These are phyloP conservation scores for Calonectria montana DNA, from an alignment of 2,329 filamentous ascomycete genomes.

Conservation along the genomic window DNA sequence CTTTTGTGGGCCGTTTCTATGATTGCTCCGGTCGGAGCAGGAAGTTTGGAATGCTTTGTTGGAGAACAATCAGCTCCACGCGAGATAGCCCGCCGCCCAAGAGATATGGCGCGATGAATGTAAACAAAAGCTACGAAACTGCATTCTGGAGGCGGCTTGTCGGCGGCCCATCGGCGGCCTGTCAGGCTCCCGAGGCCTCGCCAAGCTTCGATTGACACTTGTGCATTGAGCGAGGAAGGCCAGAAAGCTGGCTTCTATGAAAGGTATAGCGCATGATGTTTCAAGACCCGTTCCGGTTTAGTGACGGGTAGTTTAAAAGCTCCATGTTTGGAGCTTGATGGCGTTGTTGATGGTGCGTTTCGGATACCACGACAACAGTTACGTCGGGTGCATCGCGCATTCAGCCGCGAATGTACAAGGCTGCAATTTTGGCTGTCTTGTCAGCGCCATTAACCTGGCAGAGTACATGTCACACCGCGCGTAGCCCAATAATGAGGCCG, in stretches of 20 bases:
- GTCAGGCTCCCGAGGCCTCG: not conserved
- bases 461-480: not conserved
- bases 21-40: not conserved
- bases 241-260: not conserved
- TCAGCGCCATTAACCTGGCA: not conserved
- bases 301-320: not conserved
- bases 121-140: not conserved
- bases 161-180: not conserved
- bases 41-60: not conserved
- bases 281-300: not conserved
- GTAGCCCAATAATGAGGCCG: not conserved
- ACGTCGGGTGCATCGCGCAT: not conserved
- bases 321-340: not conserved
- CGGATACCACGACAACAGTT: not conserved
- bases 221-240: not conserved
- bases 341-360: not conserved
- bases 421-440: not conserved
- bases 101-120: not conserved
- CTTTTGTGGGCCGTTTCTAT: not conserved
- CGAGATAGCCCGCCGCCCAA: not conserved
- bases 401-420: not conserved
- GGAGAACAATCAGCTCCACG: not conserved
- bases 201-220: not conserved
- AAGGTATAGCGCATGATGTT: not conserved
- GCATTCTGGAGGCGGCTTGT: not conserved